Base-by-base conservation (phyloP, 2,329 filamentous ascomycete species). In the Talaromyces atroroseus region DNA sequence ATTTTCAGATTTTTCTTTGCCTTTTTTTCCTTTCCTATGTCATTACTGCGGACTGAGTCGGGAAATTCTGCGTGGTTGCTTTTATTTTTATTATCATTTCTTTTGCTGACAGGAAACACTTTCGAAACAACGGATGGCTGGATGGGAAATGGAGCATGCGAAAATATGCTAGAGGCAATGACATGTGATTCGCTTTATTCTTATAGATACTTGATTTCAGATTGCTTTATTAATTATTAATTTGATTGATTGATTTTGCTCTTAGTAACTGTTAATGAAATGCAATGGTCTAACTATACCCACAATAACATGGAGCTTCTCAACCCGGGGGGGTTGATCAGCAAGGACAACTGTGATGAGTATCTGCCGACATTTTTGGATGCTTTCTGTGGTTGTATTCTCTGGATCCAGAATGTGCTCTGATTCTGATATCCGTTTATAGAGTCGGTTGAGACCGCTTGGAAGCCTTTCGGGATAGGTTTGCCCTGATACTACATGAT, bases 151-250 rank as follows among this genome's bases (percentile, higher is more conserved):
- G 55, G 55, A 49, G 51, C 51, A 53, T 47, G 18, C 40, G 32
- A 46, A 42, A 12, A 46, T 42, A 56, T 52, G 49, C 50, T 57
- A 49, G 45, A 57, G 49, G 49, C 45, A 57, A 48, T 52, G 38
- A 57, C 44, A 52, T 52, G 50, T 48, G 49, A 52, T 53, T 48
- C 49, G 49, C 55, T 57, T 57, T 57, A 57, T 57, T 57, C 55
- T 57, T 57, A 57, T 57, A 57, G 55, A 57, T 57, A 57, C 49
- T 57, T 57, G 53, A 57, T 57, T 52, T 45, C 23, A 45, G 29
- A 50, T 49, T 49, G 46, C 38, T 49, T 36, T 54, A 34, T 38
- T 23, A 20, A 47, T 26, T 42, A 42, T 42, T 20, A 18, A 20
- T 42, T n/a, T n/a, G n/a, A n/a, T n/a, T n/a, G n/a, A n/a, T n/a